phyloP scores from a whole-genome alignment of 2,329 filamentous ascomycete species.

The Penicillium sp. region DNA sequence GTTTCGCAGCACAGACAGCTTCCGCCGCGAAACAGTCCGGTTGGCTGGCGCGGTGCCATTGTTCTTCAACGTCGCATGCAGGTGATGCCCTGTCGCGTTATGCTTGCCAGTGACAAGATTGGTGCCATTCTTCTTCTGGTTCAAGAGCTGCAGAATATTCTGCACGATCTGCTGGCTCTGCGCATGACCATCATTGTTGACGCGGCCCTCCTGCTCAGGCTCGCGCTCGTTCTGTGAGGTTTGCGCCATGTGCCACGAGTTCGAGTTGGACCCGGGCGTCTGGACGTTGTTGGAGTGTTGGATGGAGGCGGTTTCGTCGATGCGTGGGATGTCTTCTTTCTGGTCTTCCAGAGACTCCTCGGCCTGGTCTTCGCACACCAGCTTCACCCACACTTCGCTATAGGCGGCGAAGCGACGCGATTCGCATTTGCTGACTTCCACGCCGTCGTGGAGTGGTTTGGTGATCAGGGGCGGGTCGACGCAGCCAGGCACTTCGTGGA shows the following conservation, averaged over 20 bases:
- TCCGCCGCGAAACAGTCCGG: slow-evolving; percentile 18
- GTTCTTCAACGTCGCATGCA: slow-evolving; percentile 8
- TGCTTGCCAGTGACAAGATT: slow-evolving; percentile 18
- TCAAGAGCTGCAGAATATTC: slow-evolving; percentile 18
- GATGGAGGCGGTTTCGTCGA: slow-evolving; percentile 8
- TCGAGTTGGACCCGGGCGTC: slow-evolving; percentile 20
- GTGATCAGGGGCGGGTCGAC: slow-evolving; percentile 29
- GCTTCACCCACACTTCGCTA: slow-evolving; percentile 31
- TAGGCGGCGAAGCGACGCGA: slow-evolving; percentile 24
- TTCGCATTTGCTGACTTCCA: slow-evolving; percentile 27
- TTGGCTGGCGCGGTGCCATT: slow-evolving; percentile 18
- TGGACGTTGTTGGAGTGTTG: slow-evolving; percentile 16
- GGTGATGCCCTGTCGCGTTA: slow-evolving; percentile 6
- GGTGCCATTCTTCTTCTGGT: slow-evolving; percentile 10
- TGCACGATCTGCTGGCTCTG: slow-evolving; percentile 19
- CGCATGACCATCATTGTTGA: slow-evolving; percentile 20
- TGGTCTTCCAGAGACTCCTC: slow-evolving; percentile 9
- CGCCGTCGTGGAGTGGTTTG: slow-evolving; percentile 19
- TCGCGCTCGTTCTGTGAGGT: slow-evolving; percentile 11
- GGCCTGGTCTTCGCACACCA: slow-evolving; percentile 27
- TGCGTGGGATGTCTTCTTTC: slow-evolving; percentile 9
- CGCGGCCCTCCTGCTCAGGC: slow-evolving; percentile 18
- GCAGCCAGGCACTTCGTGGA: slow-evolving; percentile 35
- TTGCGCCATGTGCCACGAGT: slow-evolving; percentile 18
- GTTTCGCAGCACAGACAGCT: slow-evolving; percentile 23